Evolutionary conservation across 1,139 yeast genomes (phyloP).

Genomic region (Geotrichum australiense): DNA sequence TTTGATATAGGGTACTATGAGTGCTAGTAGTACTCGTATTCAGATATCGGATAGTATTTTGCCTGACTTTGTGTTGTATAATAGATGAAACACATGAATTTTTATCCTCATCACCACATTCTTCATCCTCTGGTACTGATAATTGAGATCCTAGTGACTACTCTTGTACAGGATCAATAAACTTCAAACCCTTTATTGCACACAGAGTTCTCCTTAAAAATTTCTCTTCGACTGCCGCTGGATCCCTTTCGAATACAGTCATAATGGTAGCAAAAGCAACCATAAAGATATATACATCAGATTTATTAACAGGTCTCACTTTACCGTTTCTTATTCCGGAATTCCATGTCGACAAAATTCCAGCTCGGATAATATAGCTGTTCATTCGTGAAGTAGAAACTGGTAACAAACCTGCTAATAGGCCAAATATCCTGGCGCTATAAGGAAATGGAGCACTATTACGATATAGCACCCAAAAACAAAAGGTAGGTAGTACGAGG

Average conservation of each 20-base stretch:
- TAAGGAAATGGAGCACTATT: constrained; percentile 32
- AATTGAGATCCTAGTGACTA: too few species aligned
- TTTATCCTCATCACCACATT: too few species aligned
- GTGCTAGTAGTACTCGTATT: too few species aligned
- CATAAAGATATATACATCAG: constrained; percentile 32
- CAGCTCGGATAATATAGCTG: constrained; percentile 1
- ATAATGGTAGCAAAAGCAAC: constrained; percentile 31
- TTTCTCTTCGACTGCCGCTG: constrained; percentile 32
- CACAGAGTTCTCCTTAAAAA: constrained; percentile 28
- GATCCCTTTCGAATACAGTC: constrained; percentile 32
- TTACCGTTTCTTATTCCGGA: not conserved
- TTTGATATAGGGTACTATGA: too few species aligned
- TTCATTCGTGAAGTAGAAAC: not conserved
- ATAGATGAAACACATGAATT: too few species aligned
- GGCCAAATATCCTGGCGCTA: not conserved
- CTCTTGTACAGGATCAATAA: too few species aligned
- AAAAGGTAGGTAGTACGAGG: constrained; percentile 33
- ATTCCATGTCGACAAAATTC: not conserved
- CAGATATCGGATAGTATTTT: too few species aligned
- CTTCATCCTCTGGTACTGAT: too few species aligned
- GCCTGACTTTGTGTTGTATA: too few species aligned
- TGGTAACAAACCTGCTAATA: constrained; percentile 29
- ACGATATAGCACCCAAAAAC: constrained; percentile 35
- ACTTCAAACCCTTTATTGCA: constrained; percentile 32
- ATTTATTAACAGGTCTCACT: constrained; percentile 27